Base-by-base conservation (phyloP, 768 basidiomycete species). In the Guyanaporus albipodus region DNA sequence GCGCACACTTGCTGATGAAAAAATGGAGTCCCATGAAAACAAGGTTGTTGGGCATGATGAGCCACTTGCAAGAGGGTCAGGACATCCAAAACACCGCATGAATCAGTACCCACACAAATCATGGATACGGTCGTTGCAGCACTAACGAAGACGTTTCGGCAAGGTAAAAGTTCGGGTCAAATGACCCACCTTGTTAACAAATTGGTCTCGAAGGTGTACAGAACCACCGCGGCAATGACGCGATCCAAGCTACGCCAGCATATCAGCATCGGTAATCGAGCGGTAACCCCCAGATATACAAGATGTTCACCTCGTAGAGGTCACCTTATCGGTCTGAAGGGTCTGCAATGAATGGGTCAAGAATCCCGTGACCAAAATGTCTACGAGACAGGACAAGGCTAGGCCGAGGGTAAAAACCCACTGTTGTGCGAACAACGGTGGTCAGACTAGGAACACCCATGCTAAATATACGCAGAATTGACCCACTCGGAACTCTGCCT, bases 171-270 rank as follows among this genome's bases (percentile, higher is more conserved):
- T n/a, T 19, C 24, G 21, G 14, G 22, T 4, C 21, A 31, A 22
- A 21, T 3, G 35, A 54, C 49, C 21, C 38, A 74, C 73, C 73
- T 72, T 23, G 79, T 79, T 24, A 79, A 48, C 8, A 73, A 59
- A 45, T 78, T 78, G 28, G 71, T 78, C 54, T 80, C 79, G 35
- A 80, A 72, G 0, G 77, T 73, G 49, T 80, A 79, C 1, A 76
- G 51, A 32, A 79, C 74, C 37, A 79, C 64, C 0, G 64, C 56
- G 45, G 78, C 70, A 19, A 80, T 67, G 21, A 79, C 51, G 8
- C 70, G 70, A 48, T 78, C 74, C 55, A 80, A 51, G 42, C 76
- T 78, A 46, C 22, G n/a, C n/a, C n/a, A 17, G 7, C 1, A 5
- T 27, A 14, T 38, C 21, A 31, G 24, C 6, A 1, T 28, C 11